phyloP scores from a whole-genome alignment of 2,329 filamentous ascomycete species.

The Ophiostoma australiae region DNA sequence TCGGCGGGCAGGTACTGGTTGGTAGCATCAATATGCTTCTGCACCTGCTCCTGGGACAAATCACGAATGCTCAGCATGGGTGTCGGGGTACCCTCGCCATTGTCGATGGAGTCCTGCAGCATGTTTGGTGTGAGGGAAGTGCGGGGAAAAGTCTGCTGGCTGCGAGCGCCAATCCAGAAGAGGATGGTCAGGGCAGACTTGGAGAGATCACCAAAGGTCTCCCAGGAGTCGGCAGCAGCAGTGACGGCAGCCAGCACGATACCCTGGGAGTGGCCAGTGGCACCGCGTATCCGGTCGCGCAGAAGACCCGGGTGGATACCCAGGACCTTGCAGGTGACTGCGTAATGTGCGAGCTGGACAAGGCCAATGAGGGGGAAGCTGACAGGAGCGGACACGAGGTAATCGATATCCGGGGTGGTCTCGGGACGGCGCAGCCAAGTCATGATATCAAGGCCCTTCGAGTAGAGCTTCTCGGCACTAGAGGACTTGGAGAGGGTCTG shows the following conservation, averaged over 20 bases:
- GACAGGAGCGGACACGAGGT: conserved; percentile 88
- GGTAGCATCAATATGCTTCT: conserved; percentile 93
- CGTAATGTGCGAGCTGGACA: conserved; percentile 92
- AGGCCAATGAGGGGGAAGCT: conserved; percentile 94
- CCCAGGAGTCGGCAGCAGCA: conserved; percentile 87
- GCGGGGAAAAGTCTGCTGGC: conserved; percentile 93
- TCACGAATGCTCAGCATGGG: conserved; percentile 98
- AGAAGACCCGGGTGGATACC: conserved; percentile 86
- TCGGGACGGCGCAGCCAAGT: conserved; percentile 87
- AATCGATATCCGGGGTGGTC: conserved; percentile 86
- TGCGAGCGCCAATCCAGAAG: conserved; percentile 97
- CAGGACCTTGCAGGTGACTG: conserved; percentile 85
- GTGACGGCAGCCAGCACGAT: conserved; percentile 90
- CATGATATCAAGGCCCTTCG: conserved; percentile 94
- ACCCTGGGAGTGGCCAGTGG: conserved; percentile 94
- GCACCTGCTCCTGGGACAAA: conserved; percentile 77
- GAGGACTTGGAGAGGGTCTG: conserved; percentile 77
- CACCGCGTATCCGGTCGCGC: conserved; percentile 75
- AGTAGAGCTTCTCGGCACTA: conserved; percentile 87
- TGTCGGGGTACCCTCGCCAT: conserved; percentile 90
- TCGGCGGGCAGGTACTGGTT: conserved; percentile 93
- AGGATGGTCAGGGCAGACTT: conserved; percentile 82
- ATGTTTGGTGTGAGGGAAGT: conserved; percentile 89
- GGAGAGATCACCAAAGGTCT: conserved; percentile 76
- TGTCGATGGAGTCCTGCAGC: conserved; percentile 86